These are phyloP conservation scores for Macrolepiota fuliginosa DNA, from an alignment of 768 basidiomycete genomes.

Conservation along the genomic window DNA sequence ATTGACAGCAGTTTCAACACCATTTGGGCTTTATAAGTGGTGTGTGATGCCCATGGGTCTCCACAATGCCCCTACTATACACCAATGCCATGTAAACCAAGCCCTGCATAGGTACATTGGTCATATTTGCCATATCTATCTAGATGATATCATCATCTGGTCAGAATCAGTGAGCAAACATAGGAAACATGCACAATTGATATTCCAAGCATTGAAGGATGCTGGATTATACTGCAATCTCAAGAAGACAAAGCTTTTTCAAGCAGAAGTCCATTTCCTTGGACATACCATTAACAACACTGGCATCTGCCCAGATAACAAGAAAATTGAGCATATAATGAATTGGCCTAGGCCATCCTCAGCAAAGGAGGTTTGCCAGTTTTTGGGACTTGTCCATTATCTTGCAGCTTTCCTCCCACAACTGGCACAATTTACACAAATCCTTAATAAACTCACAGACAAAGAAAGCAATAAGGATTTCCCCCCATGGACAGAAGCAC, in stretches of 20 bases:
- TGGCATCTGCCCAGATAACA: constrained; percentile 21
- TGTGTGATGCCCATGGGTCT: constrained; percentile 35
- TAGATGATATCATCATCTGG: constrained; percentile 27
- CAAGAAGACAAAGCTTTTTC: constrained; percentile 21
- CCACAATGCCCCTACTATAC: constrained; percentile 24
- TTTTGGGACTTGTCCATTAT: constrained; percentile 16
- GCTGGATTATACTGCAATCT: constrained; percentile 13
- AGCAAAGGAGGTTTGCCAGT: constrained; percentile 8
- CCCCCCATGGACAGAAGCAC: constrained; percentile 10
- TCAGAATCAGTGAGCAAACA: constrained; percentile 17
- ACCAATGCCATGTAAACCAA: constrained; percentile 23
- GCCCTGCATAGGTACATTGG: constrained; percentile 25
- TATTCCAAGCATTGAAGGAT: constrained; percentile 14
- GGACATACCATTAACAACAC: constrained; percentile 33
- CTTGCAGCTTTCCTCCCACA: constrained; percentile 13
- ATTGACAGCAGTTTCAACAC: constrained; percentile 35
- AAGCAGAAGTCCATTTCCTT: constrained; percentile 24
- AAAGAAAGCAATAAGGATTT: constrained; percentile 4
- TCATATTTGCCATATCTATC: constrained; percentile 22
- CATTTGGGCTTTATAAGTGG: constrained; percentile 39
- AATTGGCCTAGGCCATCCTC: constrained; percentile 22
- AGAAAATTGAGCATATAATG: constrained; percentile 22
- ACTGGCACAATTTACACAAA: constrained; percentile 8
- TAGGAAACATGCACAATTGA: neutral
- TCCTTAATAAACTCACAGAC: constrained; percentile 9